Conservation (phyloP, 106 monocot genomes). For the Dioscorea alata region DNA sequence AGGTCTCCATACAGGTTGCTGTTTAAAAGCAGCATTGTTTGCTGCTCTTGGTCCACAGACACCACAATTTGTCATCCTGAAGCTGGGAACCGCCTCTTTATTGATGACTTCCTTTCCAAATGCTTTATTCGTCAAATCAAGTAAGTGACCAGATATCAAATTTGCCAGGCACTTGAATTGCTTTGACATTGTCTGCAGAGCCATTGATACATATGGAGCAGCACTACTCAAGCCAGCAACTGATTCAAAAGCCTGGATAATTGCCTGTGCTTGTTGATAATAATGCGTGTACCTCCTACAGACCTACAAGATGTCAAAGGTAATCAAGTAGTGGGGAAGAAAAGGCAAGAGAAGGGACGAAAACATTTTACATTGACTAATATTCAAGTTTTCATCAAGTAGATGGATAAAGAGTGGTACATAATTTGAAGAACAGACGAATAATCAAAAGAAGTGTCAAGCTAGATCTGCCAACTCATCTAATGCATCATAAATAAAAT, state of each 20-base stretch:
- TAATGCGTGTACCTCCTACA: slow-evolving; percentile 71
- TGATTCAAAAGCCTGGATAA: slow-evolving; percentile 70
- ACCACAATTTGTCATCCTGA: slow-evolving; percentile 3
- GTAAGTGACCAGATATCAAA: slow-evolving; percentile 54
- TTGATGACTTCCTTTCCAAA: slow-evolving; percentile 31
- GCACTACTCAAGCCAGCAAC: slow-evolving; percentile 73
- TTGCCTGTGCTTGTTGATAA: slow-evolving; percentile 67
- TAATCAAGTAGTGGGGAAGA: not conserved
- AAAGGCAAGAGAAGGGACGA: not conserved
- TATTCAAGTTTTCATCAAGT: too few relatives aligned
- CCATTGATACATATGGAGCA: slow-evolving; percentile 60
- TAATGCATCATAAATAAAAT: too few relatives aligned
- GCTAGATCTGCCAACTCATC: too few relatives aligned
- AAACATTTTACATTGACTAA: too few relatives aligned
- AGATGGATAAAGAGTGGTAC: too few relatives aligned
- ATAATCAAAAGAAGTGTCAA: too few relatives aligned
- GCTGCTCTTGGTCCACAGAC: slow-evolving; percentile 16
- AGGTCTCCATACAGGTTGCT: slow-evolving; percentile 46
- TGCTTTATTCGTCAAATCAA: slow-evolving; percentile 22
- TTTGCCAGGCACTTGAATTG: slow-evolving; percentile 65
- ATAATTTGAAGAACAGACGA: too few relatives aligned
- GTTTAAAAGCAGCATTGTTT: slow-evolving; percentile 22
- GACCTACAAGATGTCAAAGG: slow-evolving; percentile 37
- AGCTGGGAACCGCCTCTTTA: slow-evolving; percentile 29
- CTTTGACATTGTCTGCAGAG: slow-evolving; percentile 58